Evolutionary conservation across 2,329 filamentous ascomycete species (phyloP).

Genomic region (Trichophyton simii): DNA sequence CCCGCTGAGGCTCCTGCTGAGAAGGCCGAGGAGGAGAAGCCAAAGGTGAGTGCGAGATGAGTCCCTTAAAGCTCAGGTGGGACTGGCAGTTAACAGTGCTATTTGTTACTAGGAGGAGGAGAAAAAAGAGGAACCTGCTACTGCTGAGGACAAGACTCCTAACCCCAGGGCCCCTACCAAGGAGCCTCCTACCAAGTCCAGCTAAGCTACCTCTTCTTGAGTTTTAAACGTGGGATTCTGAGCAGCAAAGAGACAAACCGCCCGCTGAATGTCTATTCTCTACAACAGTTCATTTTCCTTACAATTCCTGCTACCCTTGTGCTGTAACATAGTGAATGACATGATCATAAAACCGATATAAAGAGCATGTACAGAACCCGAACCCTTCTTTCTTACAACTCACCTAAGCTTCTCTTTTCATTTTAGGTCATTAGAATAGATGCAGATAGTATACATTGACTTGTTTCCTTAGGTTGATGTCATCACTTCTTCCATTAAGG

Average conservation of each 20-base stretch:
- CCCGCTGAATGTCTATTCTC: background rate
- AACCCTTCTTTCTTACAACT: background rate
- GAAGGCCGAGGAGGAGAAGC: background rate
- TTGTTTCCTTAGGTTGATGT: background rate
- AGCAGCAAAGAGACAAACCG: background rate
- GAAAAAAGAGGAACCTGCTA: background rate
- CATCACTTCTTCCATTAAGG: background rate
- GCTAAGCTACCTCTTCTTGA: background rate
- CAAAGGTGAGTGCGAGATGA: background rate
- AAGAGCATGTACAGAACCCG: background rate
- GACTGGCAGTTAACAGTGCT: background rate
- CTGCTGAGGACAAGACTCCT: background rate
- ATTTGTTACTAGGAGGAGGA: background rate
- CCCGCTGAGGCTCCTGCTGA: background rate
- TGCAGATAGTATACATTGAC: background rate
- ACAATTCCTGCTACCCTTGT: background rate
- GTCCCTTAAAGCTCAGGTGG: background rate
- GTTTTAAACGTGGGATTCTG: background rate
- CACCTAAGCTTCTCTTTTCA: background rate
- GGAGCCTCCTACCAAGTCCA: background rate
- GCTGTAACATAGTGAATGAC: conserved; percentile 2
- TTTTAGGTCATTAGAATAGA: conserved; percentile 1
- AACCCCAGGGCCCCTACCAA: background rate
- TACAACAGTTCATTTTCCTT: background rate
- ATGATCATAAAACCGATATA: conserved; percentile 1